Evolutionary conservation across 2,329 filamentous ascomycete species (phyloP).

Genomic region (Colletotrichum australisinense): DNA sequence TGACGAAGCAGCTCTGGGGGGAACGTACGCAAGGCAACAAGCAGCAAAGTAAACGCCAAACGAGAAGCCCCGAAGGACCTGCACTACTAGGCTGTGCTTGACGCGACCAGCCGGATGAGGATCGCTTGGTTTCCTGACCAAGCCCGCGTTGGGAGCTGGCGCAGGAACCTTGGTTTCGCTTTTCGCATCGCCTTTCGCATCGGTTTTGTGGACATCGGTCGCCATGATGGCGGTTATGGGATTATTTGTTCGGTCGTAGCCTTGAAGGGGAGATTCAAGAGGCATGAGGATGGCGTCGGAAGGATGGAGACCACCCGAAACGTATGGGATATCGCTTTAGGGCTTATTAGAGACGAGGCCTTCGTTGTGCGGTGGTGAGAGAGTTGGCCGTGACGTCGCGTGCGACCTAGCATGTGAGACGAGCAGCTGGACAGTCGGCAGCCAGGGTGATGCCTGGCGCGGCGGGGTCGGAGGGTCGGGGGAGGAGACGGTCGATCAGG

Average conservation of each 20-base stretch:
- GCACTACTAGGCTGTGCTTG: slow-evolving; percentile 61
- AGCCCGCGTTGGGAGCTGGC: slow-evolving; percentile 27
- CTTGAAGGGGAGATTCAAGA: background rate
- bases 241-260: background rate
- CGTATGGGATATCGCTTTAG: background rate
- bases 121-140: slow-evolving; percentile 32
- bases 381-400: slow-evolving; percentile 17
- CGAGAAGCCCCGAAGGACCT: slow-evolving; percentile 63
- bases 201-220: slow-evolving; percentile 48
- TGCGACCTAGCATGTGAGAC: slow-evolving; percentile 32
- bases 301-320: background rate
- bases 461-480: slow-evolving; percentile 17
- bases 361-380: background rate
- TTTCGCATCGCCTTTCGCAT: slow-evolving; percentile 27
- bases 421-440: slow-evolving; percentile 17
- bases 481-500: background rate
- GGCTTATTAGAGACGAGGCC: background rate
- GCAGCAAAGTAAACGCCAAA: slow-evolving; percentile 64
- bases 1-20: background rate
- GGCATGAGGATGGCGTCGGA: background rate
- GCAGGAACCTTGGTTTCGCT: slow-evolving; percentile 37
- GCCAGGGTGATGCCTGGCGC: slow-evolving; percentile 26
- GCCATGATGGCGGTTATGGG: slow-evolving; percentile 43
- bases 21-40: slow-evolving; percentile 61
- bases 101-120: slow-evolving; percentile 66